phyloP scores from a whole-genome alignment of 805 yeast genomes.

The Lipomyces chichibuensis region DNA sequence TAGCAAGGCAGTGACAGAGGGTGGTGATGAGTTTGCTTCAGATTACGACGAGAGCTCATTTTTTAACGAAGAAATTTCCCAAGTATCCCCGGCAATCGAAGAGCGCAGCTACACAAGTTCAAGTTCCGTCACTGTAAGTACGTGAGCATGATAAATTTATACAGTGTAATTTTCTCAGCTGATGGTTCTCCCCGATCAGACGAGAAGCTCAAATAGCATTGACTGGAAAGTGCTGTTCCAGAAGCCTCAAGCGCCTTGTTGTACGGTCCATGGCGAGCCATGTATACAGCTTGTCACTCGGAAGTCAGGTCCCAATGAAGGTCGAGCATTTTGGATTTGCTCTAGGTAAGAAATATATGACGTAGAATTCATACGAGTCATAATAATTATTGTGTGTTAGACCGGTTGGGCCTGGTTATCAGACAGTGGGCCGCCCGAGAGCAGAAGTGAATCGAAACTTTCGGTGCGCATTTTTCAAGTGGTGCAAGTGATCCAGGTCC shows the following conservation, averaged over 20 bases:
- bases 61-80: not conserved
- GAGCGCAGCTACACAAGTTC: not conserved
- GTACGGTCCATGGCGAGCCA: slow-evolving; percentile 44
- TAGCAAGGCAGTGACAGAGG: not conserved
- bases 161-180: not conserved
- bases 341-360: slow-evolving; percentile 28
- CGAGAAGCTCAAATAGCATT: not conserved
- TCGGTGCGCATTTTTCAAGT: slow-evolving; percentile 45
- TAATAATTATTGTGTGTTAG: slow-evolving; percentile 1
- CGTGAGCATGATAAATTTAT: not conserved
- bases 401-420: slow-evolving; percentile 34
- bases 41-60: not conserved
- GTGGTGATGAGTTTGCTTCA: not conserved
- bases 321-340: slow-evolving; percentile 49
- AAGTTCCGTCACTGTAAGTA: not conserved
- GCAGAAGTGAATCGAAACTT: slow-evolving; percentile 30
- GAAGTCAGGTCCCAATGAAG: slow-evolving; percentile 45
- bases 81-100: not conserved
- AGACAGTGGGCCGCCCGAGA: slow-evolving; percentile 15
- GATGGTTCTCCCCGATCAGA: not conserved
- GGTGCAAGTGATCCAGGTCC: slow-evolving; percentile 37
- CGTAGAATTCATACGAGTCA: not conserved
- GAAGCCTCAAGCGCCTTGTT: slow-evolving; percentile 39
- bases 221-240: slow-evolving; percentile 34
- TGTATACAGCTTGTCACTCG: slow-evolving; percentile 41